A percentile compares a stretch with the other conserved stretches of the same genome.
These are phyloP conservation scores for Phalaenopsis hybrid DNA, from an alignment of 116 monocot species.

Conservation along the genomic window DNA sequence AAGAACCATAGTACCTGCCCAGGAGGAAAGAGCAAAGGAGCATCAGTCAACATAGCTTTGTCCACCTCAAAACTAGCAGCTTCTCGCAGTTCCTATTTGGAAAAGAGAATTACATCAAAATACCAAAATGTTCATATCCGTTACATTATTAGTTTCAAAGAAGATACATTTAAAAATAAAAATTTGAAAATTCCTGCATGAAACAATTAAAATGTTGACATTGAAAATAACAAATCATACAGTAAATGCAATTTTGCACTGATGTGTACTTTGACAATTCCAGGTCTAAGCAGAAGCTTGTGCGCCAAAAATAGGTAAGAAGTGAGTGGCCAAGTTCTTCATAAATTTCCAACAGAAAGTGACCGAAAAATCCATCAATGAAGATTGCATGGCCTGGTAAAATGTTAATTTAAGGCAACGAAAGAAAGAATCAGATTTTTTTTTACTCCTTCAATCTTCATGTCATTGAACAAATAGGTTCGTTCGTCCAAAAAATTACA, in stretches of 20 bases:
- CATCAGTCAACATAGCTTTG: conserved; percentile 86
- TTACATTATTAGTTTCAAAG: background rate
- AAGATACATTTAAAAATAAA: background rate
- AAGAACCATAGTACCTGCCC: conserved; percentile 51
- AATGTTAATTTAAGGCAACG: background rate
- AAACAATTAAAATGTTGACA: background rate
- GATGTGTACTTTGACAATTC: background rate
- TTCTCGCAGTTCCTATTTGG: conserved; percentile 48
- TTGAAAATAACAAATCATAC: background rate
- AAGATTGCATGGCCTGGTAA: background rate
- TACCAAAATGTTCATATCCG: background rate
- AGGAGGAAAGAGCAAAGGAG: conserved; percentile 91
- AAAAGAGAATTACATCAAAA: conserved; percentile 3
- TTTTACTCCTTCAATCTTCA: background rate
- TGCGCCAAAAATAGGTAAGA: background rate
- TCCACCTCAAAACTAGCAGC: conserved; percentile 59
- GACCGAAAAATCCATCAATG: background rate
- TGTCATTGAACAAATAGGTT: background rate
- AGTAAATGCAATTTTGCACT: background rate
- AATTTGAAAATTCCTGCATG: background rate
- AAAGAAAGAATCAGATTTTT: background rate
- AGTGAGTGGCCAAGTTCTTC: background rate
- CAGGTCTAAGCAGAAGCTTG: background rate
- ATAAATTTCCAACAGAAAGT: background rate
- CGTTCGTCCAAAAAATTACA: background rate